Evolutionary conservation across 2,329 filamentous ascomycete species (phyloP), one percentile per base, ranked within the genome.

Genomic region (Calonectria henricotiae): DNA sequence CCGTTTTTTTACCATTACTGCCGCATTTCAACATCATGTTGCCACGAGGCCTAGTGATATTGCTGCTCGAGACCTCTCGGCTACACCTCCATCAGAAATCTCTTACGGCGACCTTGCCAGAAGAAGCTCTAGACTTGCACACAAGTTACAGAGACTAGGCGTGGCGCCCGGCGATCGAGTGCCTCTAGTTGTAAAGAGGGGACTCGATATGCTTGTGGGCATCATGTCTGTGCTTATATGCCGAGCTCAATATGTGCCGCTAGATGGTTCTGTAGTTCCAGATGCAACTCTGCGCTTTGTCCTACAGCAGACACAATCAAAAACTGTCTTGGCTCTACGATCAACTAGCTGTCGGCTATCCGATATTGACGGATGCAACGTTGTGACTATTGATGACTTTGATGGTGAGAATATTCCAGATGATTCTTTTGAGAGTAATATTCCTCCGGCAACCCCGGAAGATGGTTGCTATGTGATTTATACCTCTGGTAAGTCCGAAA

Each of bases 201-300:
- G 87, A 41, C 80, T 88, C 65, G 86, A 89, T 72, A 89, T 90
- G 87, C 80, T 89, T 3, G 83, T 89, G 49, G 88, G 86, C 25
- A 89, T 90, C 51, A 79, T 89, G 43, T 88, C 87, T 1, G 81
- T 89, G 13, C 77, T 91, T 23, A 87, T 87, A 47, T 85, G 86
- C 49, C 88, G 88, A 13, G 89, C 86, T 23, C 88, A 90, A 70
- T 90, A 91, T 74, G 85, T 90, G 5, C 89, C 89, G 2, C 82
- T 91, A 0, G 89, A 91, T 70, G 88, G 89, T 17, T 86, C 86
- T 9, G 83, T 88, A 20, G 85, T 87, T 12, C 82, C 86, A 0
- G 85, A 87, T 49, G 81, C 82, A 37, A 85, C 85, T 1, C 79
- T 90, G 4, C 79, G 80, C 15, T 85, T 88, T 70, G 87, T 89